phyloP scores from a whole-genome alignment of 2,329 filamentous ascomycete species.

The Xylariales sp. region DNA sequence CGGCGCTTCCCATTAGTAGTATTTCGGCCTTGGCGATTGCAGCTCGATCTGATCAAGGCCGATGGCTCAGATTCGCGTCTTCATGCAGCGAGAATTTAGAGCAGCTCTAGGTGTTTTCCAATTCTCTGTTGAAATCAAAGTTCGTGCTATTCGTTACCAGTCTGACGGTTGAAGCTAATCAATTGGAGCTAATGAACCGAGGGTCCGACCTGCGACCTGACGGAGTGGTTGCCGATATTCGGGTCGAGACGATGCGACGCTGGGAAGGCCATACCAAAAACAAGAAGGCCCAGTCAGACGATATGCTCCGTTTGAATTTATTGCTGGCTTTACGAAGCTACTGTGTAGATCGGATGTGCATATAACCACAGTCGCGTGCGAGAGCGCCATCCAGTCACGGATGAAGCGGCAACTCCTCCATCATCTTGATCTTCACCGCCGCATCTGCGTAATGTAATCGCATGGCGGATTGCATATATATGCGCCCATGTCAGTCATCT shows the following conservation, averaged over 20 bases:
- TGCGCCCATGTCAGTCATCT: too few species aligned
- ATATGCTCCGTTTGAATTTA: slow-evolving; percentile 1
- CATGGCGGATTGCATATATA: too few species aligned
- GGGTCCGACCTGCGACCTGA: too few species aligned
- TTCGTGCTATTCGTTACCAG: slow-evolving; percentile 8
- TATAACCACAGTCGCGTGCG: background rate
- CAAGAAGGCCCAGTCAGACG: slow-evolving; percentile 1
- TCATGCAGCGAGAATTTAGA: too few species aligned
- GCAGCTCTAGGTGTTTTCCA: too few species aligned
- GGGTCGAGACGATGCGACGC: slow-evolving; percentile 1
- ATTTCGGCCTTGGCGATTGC: background rate
- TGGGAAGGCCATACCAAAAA: slow-evolving; percentile 6
- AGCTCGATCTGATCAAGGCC: background rate
- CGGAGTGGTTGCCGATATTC: slow-evolving; percentile 7
- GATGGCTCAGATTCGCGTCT: background rate
- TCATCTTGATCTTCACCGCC: too few species aligned
- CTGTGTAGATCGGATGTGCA: too few species aligned
- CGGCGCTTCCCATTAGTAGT: background rate
- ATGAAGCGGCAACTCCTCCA: background rate
- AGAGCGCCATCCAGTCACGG: background rate
- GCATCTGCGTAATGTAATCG: too few species aligned
- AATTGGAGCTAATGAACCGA: background rate
- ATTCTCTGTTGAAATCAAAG: background rate
- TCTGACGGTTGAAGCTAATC: slow-evolving; percentile 4
- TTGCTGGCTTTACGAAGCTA: slow-evolving; percentile 1